Base-by-base conservation (phyloP, 345 rosid genomes). In the Adansonia digitata region DNA sequence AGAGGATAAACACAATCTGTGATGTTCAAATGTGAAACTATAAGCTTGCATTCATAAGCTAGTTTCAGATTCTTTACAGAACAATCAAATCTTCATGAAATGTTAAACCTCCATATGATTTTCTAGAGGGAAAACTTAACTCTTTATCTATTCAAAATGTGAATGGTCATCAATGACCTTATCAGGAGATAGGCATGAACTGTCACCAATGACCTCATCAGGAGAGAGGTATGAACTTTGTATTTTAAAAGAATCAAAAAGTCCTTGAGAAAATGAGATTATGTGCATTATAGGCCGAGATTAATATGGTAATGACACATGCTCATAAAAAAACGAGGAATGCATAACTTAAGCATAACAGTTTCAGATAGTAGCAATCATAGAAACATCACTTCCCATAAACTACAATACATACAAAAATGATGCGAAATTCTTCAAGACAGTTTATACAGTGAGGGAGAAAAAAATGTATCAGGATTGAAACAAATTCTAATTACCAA, bases 1-100 rank as follows among this genome's bases (percentile, higher is more conserved):
- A 91, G 75, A 89, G 89, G 85, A 90, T 97, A 70, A 67, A 77
- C 63, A 88, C 92, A 71, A 93, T 81, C 99, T 94, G 80, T 89
- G 88, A 64, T 53, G 76, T 75, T 70, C 78, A 82, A 81, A 83
- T 62, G 62, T 74, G 48, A 70, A 74, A 45, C 46, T 48, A 74
- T 84, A 73, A 81, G 81, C 48, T 51, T 69, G 40, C 46, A 43
- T 15, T 5, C n/a, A 26, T 65, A 72, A 69, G 20, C 37, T 72
- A 15, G 43, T 51, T 18, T 66, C 78, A 59, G 46, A 9, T 60
- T 26, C 71, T 76, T 72, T 8, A 22, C 35, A 63, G 52, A 69
- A 74, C 66, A 61, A 55, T 59, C 64, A 79, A 39, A 75, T 64
- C 35, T 70, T 53, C 29, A 43, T 45, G 76, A 31, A 43, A 24